A percentile compares a stretch with the other conserved stretches of the same genome.
phyloP scores from a whole-genome alignment of 2,329 filamentous ascomycete genomes.

The Xylariaceae sp. region DNA sequence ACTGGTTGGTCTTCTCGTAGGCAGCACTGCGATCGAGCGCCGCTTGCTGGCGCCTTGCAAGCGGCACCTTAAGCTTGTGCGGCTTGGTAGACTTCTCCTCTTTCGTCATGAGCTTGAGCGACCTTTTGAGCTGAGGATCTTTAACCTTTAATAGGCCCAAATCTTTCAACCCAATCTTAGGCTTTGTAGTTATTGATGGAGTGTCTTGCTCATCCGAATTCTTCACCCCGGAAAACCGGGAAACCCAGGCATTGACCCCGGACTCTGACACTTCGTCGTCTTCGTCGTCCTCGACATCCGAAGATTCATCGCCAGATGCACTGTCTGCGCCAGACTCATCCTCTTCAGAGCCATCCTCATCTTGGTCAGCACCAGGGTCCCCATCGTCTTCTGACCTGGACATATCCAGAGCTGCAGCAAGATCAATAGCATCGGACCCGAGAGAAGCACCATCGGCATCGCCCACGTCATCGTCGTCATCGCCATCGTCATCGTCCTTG shows the following conservation, averaged over 20 bases:
- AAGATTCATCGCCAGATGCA: constrained; percentile 44
- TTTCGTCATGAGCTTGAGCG: constrained; percentile 73
- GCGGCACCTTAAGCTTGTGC: constrained; percentile 78
- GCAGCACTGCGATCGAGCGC: constrained; percentile 79
- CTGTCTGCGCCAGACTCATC: constrained; percentile 49
- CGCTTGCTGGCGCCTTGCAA: constrained; percentile 85
- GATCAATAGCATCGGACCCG: constrained; percentile 61
- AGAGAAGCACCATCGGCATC: constrained; percentile 61
- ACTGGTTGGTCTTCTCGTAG: constrained; percentile 89
- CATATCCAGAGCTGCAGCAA: constrained; percentile 58
- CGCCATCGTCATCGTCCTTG: constrained; percentile 61
- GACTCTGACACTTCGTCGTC: constrained; percentile 55
- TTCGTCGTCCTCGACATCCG: constrained; percentile 47
- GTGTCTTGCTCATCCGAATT: constrained; percentile 54
- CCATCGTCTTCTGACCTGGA: constrained; percentile 51
- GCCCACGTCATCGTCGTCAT: constrained; percentile 55
- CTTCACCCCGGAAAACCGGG: constrained; percentile 67
- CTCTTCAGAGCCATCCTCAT: constrained; percentile 47
- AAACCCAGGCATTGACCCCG: constrained; percentile 54
- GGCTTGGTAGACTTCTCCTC: constrained; percentile 60
- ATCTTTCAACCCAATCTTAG: constrained; percentile 75
- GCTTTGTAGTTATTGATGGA: constrained; percentile 57
- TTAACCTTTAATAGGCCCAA: constrained; percentile 71
- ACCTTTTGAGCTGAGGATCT: constrained; percentile 76
- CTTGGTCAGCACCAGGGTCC: constrained; percentile 52